These are phyloP conservation scores for Vicia sativa DNA, from an alignment of 306 rosid species.

Conservation along the genomic window DNA sequence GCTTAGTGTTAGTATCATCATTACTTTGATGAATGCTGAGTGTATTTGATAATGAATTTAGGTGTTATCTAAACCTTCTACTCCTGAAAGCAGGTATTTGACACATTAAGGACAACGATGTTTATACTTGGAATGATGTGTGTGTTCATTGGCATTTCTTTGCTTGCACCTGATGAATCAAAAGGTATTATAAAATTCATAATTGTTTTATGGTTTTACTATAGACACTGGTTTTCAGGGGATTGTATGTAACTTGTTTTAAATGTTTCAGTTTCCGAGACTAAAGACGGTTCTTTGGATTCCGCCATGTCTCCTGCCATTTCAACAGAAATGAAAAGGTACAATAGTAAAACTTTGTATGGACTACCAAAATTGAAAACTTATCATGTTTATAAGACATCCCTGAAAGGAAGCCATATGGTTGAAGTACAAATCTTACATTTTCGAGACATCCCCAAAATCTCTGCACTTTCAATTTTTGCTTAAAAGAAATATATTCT, in stretches of 20 bases:
- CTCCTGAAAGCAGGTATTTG: conserved; percentile 76
- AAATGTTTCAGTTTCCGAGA: conserved; percentile 63
- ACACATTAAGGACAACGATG: conserved; percentile 90
- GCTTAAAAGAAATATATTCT: background rate
- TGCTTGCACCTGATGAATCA: conserved; percentile 94
- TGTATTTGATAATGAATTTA: conserved; percentile 23
- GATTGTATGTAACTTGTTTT: conserved; percentile 39
- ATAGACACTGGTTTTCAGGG: conserved; percentile 24
- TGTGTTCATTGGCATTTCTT: conserved; percentile 89
- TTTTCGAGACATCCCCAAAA: background rate
- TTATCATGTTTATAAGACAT: conserved; percentile 5
- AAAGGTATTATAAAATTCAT: conserved; percentile 62
- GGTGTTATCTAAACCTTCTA: conserved; percentile 36
- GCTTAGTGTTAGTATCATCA: too few relatives aligned
- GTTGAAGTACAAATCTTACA: conserved; percentile 24
- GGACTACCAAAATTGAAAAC: background rate
- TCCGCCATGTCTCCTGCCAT: conserved; percentile 61
- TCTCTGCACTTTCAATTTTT: background rate
- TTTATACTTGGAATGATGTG: conserved; percentile 86
- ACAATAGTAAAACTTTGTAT: conserved; percentile 13
- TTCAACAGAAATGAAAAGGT: conserved; percentile 78
- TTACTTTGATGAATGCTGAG: conserved; percentile 27
- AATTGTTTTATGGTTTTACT: conserved; percentile 19
- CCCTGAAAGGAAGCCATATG: background rate
- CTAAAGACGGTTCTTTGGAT: conserved; percentile 65